These are phyloP conservation scores for Leucoagaricus sp. DNA, from an alignment of 1,284 basidiomycete species.

Conservation along the genomic window DNA sequence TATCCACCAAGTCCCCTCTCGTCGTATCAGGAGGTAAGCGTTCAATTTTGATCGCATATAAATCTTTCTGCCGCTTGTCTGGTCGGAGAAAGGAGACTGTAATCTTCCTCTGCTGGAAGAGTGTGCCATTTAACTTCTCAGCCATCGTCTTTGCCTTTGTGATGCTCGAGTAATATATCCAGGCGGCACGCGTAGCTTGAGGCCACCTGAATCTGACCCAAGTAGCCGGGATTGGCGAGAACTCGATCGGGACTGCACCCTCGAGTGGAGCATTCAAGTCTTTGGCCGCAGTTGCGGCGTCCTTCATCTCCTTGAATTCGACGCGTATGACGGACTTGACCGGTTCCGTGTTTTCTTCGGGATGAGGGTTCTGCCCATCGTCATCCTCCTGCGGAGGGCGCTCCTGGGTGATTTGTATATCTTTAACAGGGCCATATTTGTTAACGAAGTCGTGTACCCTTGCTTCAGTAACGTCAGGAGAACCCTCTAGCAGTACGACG, in stretches of 20 bases:
- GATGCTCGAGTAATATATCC: slow-evolving; percentile 43
- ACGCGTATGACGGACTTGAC: neutral
- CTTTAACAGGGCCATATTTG: slow-evolving; percentile 30
- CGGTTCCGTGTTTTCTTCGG: neutral
- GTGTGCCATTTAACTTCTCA: slow-evolving; percentile 34
- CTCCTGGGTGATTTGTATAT: slow-evolving; percentile 18
- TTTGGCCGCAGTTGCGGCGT: slow-evolving; percentile 27
- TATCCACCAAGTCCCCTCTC: slow-evolving; percentile 28
- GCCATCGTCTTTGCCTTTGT: slow-evolving; percentile 39
- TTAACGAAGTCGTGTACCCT: slow-evolving; percentile 22
- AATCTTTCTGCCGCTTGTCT: slow-evolving; percentile 29
- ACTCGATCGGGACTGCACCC: slow-evolving; percentile 20
- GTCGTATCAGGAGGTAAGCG: slow-evolving; percentile 35
- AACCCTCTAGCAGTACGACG: slow-evolving; percentile 30
- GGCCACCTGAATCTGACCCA: slow-evolving; percentile 34
- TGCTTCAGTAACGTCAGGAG: slow-evolving; percentile 6
- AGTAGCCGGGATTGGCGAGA: neutral
- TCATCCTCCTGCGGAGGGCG: neutral
- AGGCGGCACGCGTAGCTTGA: slow-evolving; percentile 38
- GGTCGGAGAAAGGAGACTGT: slow-evolving; percentile 36
- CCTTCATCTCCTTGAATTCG: slow-evolving; percentile 18
- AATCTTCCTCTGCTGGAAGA: slow-evolving; percentile 37
- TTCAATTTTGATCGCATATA: slow-evolving; percentile 37
- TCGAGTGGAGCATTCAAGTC: slow-evolving; percentile 19
- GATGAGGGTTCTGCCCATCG: neutral